Base-by-base conservation (phyloP, 1,284 basidiomycete genomes). In the Peniophora sp. region DNA sequence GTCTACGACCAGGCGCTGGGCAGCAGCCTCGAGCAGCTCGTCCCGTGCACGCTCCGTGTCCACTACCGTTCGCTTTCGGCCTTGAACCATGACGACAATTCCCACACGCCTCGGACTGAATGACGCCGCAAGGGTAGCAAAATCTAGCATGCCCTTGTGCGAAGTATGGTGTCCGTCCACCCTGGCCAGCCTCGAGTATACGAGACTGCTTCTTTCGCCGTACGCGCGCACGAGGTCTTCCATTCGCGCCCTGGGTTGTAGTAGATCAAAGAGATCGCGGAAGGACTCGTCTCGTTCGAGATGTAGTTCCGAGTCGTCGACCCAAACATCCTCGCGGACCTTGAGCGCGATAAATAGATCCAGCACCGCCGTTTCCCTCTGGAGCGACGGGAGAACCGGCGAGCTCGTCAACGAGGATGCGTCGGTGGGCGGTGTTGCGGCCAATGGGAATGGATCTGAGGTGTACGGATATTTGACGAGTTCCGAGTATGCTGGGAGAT, bases 261-360 rank as follows among this genome's bases (percentile, higher is more conserved):
- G 74, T 51, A 86, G 74, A 54, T 85, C 82, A 62, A 90, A 90
- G 15, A 90, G 67, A 58, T 90, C 87, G 54, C 78, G 78, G 69
- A 84, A 87, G 11, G 75, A 73, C 60, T 88, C 87, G 47, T 82
- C 81, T 20, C 82, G 72, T 57, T 83, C 82, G 43, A 87, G 75
- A 56, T 89, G 85, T 17, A 88, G 72, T 62, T 81, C 79, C 1
- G 76, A 74, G 47, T 85, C 83, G 62, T 89, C 86, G 47, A 72
- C 66, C 70, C 81, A 81, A 37, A 87, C 74, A 62, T 90, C 87
- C 59, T 89, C 83, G 32, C 76, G 80, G 50, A 87, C 83, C 64
- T 86, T 87, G 57, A 89, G 76, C 6, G 79, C 77, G 51, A 90
- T 82, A 70, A 86, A 90, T 54, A 75, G 72, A 68, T 90, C 88